Base-by-base conservation (phyloP, 1,284 basidiomycete genomes). In the Psilocybe mexicana region DNA sequence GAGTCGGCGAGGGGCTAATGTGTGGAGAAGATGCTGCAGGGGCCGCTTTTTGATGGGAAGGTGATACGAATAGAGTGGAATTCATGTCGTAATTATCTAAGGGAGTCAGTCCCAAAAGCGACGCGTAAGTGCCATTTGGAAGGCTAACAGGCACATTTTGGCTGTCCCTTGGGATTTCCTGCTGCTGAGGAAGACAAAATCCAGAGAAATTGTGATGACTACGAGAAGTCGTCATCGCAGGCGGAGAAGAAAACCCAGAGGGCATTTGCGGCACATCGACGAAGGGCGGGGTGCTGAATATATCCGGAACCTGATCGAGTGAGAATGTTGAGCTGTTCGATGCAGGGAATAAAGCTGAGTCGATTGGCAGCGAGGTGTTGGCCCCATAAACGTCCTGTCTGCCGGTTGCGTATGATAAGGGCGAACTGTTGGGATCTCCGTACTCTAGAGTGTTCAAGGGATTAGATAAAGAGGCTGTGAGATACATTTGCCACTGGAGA, bases 401-500 rank as follows among this genome's bases (percentile, higher is more conserved):
- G 6, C 7, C 58, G 28, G 55, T 36, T 28, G 52, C 24, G 40
- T 48, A 55, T 25, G 47, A 42, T 14, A 52, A 14, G 2, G 42
- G 43, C 14, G 55, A 51, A 46, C 30, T 30, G 23, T 44, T 54
- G 18, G 43, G 18, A 28, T 53, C 25, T 40, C 40, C 23, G 36
- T 60, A 55, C 8, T 54, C 54, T 4, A 62, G 52, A 50, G 59
- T 49, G 45, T 61, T 52, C 36, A 58, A 49, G 7, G 60, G 52
- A 18, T 57, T 59, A 26, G 61, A 60, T 30, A 62, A 43, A 23
- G 61, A 62, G 5, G 59, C 53, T 2, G 59, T 59, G 14, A 63
- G 60, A 47, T 58, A 65, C 61, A 65, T 63, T 43, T 63, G 63
- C 61, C 61, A 61, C 24, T 56, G 46, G 44, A 58, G 28, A 40